Percentiles rank a stretch among this genome's conserved stretches.
phyloP scores from a whole-genome alignment of 2,329 filamentous ascomycete species.

The Fusarium pseudocircinatum region DNA sequence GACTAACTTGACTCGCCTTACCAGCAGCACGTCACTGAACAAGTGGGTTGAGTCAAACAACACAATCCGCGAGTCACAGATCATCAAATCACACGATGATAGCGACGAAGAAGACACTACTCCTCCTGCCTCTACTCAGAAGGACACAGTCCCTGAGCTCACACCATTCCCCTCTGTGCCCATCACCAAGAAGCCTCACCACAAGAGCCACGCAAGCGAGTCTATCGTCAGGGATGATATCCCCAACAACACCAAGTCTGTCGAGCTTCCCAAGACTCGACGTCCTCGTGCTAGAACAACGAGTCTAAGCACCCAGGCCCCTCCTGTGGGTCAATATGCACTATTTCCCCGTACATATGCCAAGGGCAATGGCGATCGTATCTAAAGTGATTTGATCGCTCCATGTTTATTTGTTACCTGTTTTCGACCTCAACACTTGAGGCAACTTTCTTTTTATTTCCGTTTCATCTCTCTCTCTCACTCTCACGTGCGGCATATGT shows the following conservation, averaged over 20 bases:
- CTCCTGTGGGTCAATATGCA: constrained; percentile 59
- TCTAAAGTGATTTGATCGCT: constrained; percentile 36
- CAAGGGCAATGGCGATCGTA: constrained; percentile 47
- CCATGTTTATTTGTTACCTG: constrained; percentile 7
- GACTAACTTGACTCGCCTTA: constrained; percentile 64
- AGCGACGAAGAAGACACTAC: constrained; percentile 40
- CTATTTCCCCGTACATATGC: constrained; percentile 54
- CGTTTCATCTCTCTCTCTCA: constrained; percentile 15
- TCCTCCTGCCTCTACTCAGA: constrained; percentile 42
- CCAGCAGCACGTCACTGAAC: constrained; percentile 60
- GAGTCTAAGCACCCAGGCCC: constrained; percentile 54
- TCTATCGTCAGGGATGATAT: constrained; percentile 47
- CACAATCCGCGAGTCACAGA: constrained; percentile 42
- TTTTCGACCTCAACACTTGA: constrained; percentile 5
- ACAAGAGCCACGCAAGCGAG: constrained; percentile 53
- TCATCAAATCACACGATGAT: constrained; percentile 36
- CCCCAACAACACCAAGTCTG: constrained; percentile 41
- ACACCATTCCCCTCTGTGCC: constrained; percentile 40
- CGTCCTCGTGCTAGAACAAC: constrained; percentile 58
- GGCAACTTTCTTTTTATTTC: constrained; percentile 2
- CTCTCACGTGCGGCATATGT: neutral
- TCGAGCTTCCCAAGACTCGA: constrained; percentile 45
- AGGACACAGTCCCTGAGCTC: constrained; percentile 51
- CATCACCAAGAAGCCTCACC: constrained; percentile 40
- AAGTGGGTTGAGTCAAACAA: constrained; percentile 50